Base-by-base conservation (phyloP, 2,329 filamentous ascomycete species). In the Neophaeococcomyces mojaviensis region DNA sequence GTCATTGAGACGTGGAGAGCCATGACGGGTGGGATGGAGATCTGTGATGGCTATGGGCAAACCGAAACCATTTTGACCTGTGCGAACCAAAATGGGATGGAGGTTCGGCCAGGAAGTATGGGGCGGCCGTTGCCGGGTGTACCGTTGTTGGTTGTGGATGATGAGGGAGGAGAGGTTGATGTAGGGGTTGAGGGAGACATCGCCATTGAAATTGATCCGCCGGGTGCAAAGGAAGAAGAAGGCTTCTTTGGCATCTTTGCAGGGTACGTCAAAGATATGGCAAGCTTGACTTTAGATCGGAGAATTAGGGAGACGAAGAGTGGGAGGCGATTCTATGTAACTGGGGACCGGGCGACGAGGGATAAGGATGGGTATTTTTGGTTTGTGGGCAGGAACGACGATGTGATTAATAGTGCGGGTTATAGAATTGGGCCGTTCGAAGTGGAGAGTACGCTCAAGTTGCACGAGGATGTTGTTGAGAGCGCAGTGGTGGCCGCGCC, bases 351-450 rank as follows among this genome's bases (percentile, higher is more conserved):
- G 41, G 62, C 61, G 5, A 59, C 41, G 30, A 54, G 57, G 33
- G 62, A 64, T 33, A 41, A 53, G 28, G 61, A 64, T 30, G 61
- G 61, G 4, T 64, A 64, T 50, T 59, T 64, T 48, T 63, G 60
- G 60, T 64, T 64, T 46, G 61, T 64, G 4, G 62, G 62, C 5
- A 46, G 62, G 13, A 49, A 56, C n/a, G 62, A 64, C 48, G 62
- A 64, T 48, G 65, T 68, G 18, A 68, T 68, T 44, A 68, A 68
- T 44, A 63, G 61, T 7, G 57, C 61, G 30, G 65, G 66, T 3
- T 68, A 68, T 50, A 57, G 66, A 20, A 57, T 57, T 15, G 64
- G 66, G 6, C 66, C 65, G 0, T 68, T 68, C 50, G 66, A 68
- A 57, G 62, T 68, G 26, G 66, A 68, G 51, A 67, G 64, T 2